Evolutionary conservation across 2,329 filamentous ascomycete genomes (phyloP).

Genomic region (Sarocladiaceae sp.): DNA sequence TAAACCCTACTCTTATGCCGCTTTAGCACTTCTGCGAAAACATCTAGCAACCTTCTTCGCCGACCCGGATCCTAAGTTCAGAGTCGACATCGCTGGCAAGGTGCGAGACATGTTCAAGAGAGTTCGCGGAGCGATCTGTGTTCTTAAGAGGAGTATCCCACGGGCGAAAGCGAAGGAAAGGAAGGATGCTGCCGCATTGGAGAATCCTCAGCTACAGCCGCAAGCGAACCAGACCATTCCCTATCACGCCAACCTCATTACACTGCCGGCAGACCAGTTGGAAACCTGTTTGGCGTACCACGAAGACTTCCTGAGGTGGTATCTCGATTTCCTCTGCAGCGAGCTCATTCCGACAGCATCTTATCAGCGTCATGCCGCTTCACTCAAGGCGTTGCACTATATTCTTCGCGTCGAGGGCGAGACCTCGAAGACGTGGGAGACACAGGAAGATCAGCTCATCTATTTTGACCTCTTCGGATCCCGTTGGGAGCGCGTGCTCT

Average conservation of each 20-base stretch:
- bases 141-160: constrained; percentile 40
- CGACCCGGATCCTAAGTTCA: constrained; percentile 79
- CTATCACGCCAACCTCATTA: constrained; percentile 33
- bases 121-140: constrained; percentile 59
- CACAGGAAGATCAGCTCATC: constrained; percentile 29
- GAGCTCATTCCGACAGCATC: constrained; percentile 78
- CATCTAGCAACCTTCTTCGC: constrained; percentile 69
- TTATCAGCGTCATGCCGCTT: constrained; percentile 83
- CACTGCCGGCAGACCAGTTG: constrained; percentile 30
- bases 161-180: constrained; percentile 27
- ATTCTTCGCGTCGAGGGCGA: constrained; percentile 67
- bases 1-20: constrained; percentile 58
- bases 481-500: constrained; percentile 55
- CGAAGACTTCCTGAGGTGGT: constrained; percentile 65
- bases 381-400: constrained; percentile 63
- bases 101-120: constrained; percentile 72
- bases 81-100: constrained; percentile 71
- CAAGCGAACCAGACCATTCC: constrained; percentile 22
- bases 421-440: constrained; percentile 31
- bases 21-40: constrained; percentile 55
- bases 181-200: constrained; percentile 20
- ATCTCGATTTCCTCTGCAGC: constrained; percentile 61
- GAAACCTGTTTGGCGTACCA: constrained; percentile 41
- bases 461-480: constrained; percentile 38
- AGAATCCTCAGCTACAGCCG: constrained; percentile 13